These are phyloP conservation scores for Dothideomycetes sp. DNA, from an alignment of 2,329 filamentous ascomycete species.

Conservation along the genomic window DNA sequence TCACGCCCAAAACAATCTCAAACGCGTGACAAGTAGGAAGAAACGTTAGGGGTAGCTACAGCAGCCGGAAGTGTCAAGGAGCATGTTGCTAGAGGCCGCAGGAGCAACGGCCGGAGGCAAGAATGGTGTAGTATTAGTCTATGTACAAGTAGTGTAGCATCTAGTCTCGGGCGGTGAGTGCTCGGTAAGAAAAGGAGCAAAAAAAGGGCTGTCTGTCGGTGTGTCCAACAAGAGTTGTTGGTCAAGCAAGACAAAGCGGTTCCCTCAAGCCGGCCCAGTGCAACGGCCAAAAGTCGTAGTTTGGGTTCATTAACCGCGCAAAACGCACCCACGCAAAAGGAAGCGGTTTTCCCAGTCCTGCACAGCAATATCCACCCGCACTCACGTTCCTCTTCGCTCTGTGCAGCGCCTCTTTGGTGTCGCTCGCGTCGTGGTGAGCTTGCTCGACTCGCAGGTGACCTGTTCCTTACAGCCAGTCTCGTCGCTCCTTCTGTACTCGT, in stretches of 20 bases:
- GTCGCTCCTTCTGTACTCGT: constrained; percentile 1
- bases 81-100: not conserved
- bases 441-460: constrained; percentile 11
- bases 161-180: no score
- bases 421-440: constrained; percentile 11
- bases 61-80: not conserved
- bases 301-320: constrained; percentile 5
- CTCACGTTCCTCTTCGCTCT: constrained; percentile 9
- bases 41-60: not conserved
- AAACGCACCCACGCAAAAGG: not conserved
- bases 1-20: constrained; percentile 4
- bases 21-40: not conserved
- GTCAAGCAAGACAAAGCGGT: not conserved
- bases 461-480: not conserved
- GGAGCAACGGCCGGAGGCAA: constrained; percentile 6
- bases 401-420: not conserved
- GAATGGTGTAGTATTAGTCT: no score
- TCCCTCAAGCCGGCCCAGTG: no score
- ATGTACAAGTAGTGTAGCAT: no score
- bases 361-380: constrained; percentile 11
- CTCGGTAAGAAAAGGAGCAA: no score
- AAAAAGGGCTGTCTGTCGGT: no score
- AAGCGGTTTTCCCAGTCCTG: constrained; percentile 4
- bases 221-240: constrained; percentile 1
- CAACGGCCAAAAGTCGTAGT: no score